These are phyloP conservation scores for Stagonosporopsis rhizophila DNA, from an alignment of 2,329 filamentous ascomycete species.

Conservation along the genomic window DNA sequence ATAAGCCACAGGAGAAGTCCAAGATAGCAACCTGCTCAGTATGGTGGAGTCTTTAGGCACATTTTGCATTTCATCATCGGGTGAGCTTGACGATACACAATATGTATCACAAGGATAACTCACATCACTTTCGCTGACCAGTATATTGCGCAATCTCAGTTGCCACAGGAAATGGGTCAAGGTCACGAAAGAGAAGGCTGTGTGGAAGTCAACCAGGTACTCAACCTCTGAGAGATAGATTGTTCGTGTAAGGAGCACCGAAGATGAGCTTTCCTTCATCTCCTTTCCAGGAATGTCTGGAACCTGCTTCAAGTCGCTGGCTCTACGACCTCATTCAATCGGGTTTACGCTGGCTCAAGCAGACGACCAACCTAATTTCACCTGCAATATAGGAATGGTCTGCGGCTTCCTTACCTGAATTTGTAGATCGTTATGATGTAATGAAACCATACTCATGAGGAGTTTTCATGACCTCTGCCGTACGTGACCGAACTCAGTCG, in stretches of 20 bases:
- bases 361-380: too few species aligned
- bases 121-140: not conserved
- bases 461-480: too few species aligned
- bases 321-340: too few species aligned
- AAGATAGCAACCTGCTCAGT: not conserved
- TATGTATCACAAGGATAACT: not conserved
- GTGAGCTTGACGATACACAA: conserved; percentile 1
- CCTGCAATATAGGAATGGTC: not conserved
- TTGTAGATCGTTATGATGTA: not conserved
- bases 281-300: too few species aligned
- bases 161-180: not conserved
- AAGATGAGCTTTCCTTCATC: not conserved
- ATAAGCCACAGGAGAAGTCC: not conserved
- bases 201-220: too few species aligned
- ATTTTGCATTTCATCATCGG: not conserved
- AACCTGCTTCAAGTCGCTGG: not conserved
- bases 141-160: not conserved
- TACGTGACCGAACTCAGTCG: too few species aligned
- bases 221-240: too few species aligned
- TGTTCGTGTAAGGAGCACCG: not conserved
- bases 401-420: too few species aligned
- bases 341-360: too few species aligned
- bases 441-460: too few species aligned
- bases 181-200: not conserved
- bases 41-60: not conserved